phyloP scores from a whole-genome alignment of 2,329 filamentous ascomycete species.

The Colletotrichum tamarilloi region DNA sequence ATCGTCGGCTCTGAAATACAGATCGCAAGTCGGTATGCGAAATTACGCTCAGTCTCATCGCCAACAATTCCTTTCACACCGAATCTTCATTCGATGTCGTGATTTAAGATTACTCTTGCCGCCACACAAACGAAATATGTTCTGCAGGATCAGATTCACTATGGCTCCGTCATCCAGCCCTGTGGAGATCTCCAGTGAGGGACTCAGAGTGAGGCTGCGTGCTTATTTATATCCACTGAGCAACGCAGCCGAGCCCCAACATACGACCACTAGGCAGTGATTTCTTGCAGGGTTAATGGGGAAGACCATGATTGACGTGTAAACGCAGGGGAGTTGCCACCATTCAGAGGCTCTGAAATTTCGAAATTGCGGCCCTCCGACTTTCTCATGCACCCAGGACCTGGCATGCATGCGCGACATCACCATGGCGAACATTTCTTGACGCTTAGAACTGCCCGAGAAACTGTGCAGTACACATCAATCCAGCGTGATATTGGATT shows the following conservation, averaged over 20 bases:
- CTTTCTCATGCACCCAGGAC: neutral
- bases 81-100: too few relatives aligned
- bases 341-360: neutral
- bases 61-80: too few relatives aligned
- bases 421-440: neutral
- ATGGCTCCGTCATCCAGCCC: neutral
- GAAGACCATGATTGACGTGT: neutral
- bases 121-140: too few relatives aligned
- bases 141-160: too few relatives aligned
- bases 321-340: neutral
- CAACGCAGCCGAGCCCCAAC: neutral
- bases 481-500: accelerated
- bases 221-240: neutral
- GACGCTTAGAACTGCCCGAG: too few relatives aligned
- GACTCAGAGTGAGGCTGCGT: neutral
- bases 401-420: neutral
- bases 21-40: too few relatives aligned
- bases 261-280: neutral
- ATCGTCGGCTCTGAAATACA: neutral
- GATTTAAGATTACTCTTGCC: too few relatives aligned
- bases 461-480: too few relatives aligned
- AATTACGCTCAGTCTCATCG: too few relatives aligned
- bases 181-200: neutral
- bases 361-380: neutral
- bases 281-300: neutral